phyloP scores from a whole-genome alignment of 106 monocot genomes.

The Cymbidium sinense region DNA sequence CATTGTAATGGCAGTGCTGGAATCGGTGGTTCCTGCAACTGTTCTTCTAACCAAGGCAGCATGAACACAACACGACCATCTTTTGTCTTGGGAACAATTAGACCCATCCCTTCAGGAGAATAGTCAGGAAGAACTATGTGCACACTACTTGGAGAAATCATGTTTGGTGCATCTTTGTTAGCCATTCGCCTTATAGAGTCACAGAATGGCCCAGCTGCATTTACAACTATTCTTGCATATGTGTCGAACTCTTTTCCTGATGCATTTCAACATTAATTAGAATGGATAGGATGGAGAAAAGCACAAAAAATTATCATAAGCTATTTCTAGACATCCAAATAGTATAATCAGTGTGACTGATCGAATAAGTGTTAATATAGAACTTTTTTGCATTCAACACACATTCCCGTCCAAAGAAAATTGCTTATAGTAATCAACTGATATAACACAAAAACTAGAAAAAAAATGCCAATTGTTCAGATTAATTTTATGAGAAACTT shows the following conservation, averaged over 20 bases:
- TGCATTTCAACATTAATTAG: slow-evolving; percentile 21
- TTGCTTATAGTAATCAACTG: neutral
- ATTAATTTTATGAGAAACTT: neutral
- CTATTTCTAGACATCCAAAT: slow-evolving; percentile 2
- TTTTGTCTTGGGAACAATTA: slow-evolving; percentile 98
- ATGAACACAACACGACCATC: slow-evolving; percentile 97
- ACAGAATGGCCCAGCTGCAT: slow-evolving; percentile 98
- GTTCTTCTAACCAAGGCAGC: slow-evolving; percentile 96
- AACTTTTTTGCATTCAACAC: no score
- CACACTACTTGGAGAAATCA: slow-evolving; percentile 92
- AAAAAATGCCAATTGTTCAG: neutral
- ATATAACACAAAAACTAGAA: neutral
- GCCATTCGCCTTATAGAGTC: slow-evolving; percentile 89
- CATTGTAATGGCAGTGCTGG: slow-evolving; percentile 78
- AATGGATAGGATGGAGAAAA: slow-evolving; percentile 14
- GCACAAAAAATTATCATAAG: slow-evolving; percentile 8
- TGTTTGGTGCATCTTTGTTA: slow-evolving; percentile 49
- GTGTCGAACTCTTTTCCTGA: slow-evolving; percentile 87
- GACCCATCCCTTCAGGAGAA: slow-evolving; percentile 98
- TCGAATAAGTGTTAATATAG: neutral
- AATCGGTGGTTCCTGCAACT: slow-evolving; percentile 95
- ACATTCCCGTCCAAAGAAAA: neutral
- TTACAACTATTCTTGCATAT: slow-evolving; percentile 82
- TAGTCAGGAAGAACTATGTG: slow-evolving; percentile 99
- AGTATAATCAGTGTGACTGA: neutral